Percentiles rank a stretch among this genome's conserved stretches.
Evolutionary conservation across 352 stramenopile genomes (phyloP).

Genomic region (Phytophthora kernoviae): DNA sequence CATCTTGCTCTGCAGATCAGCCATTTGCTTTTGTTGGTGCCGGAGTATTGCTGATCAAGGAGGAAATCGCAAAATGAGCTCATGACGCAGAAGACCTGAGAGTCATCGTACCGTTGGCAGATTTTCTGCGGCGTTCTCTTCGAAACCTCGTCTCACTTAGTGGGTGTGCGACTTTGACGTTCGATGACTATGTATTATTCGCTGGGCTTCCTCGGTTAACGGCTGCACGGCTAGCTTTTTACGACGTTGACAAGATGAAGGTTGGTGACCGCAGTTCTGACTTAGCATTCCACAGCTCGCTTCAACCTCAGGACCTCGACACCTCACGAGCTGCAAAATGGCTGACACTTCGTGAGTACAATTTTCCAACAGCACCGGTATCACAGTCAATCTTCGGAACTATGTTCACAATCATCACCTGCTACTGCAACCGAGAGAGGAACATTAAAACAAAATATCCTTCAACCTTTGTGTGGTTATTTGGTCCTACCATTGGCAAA

Average conservation of each 20-base stretch:
- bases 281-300: too few species aligned
- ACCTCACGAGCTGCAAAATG: too few species aligned
- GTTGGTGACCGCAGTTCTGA: too few species aligned
- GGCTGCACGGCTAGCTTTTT: not conserved
- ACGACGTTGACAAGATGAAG: conserved; percentile 25
- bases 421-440: too few species aligned
- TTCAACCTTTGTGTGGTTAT: too few species aligned
- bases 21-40: conserved; percentile 13
- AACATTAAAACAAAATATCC: too few species aligned
- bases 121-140: conserved; percentile 15
- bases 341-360: too few species aligned
- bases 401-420: too few species aligned
- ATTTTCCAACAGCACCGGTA: too few species aligned
- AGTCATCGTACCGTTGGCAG: conserved; percentile 13
- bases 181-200: conserved; percentile 15
- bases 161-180: conserved; percentile 28
- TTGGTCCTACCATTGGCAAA: too few species aligned
- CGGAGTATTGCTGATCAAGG: conserved; percentile 17
- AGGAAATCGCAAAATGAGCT: conserved; percentile 37
- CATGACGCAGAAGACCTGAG: not conserved
- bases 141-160: conserved; percentile 25
- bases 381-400: too few species aligned
- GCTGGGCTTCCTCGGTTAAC: conserved; percentile 6
- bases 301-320: too few species aligned
- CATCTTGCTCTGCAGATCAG: conserved; percentile 46